Base-by-base conservation (phyloP, 2,329 filamentous ascomycete species). In the Aspergillus texensis region DNA sequence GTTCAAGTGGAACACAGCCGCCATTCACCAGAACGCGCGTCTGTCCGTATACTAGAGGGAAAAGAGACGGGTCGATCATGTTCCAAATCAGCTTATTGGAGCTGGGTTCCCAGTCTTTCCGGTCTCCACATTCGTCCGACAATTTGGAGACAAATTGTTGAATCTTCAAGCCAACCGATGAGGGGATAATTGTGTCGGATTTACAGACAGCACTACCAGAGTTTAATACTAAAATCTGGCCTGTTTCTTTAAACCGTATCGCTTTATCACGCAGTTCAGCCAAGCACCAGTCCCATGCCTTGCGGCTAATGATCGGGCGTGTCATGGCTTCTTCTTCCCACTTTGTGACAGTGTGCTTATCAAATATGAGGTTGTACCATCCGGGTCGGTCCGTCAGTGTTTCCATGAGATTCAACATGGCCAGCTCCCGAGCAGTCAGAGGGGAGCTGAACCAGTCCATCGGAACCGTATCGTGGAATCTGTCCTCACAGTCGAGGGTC, bases 261-360 rank as follows among this genome's bases (percentile, higher is more conserved):
- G 60, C 65, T 43, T 62, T 66, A 43, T 66, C 62, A n/a, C 57
- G 65, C 46, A 66, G 34, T 52, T 66, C 65, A 26, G 39, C 26
- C 60, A 57, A 54, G 39, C 65, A 66, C 65, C 57, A 66, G 21
- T 55, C 65, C 65, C 65, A 66, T 16, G 65, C 57, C 57, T 65
- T 66, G 6, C 48, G 41, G 46, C 57, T 66, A 19, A 66, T 66
- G 12, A 65, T 32, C 26, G 65, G 48, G 32, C 32, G 48, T 21
- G 16, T 53, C 41, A 60, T 32, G 30, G 57, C 57, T 6, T 66
- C 60, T 48, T 58, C 41, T 26, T 30, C 46, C 65, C 62, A 66
- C 46, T 60, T 54, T 19, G 39, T 11, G 14, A 57, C 45, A 11
- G 48, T 52, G 0, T 19, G 2, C 41, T 21, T 45, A 2, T 62